Base-by-base conservation (phyloP, 352 stramenopile species). In the Phytophthora foliorum region DNA sequence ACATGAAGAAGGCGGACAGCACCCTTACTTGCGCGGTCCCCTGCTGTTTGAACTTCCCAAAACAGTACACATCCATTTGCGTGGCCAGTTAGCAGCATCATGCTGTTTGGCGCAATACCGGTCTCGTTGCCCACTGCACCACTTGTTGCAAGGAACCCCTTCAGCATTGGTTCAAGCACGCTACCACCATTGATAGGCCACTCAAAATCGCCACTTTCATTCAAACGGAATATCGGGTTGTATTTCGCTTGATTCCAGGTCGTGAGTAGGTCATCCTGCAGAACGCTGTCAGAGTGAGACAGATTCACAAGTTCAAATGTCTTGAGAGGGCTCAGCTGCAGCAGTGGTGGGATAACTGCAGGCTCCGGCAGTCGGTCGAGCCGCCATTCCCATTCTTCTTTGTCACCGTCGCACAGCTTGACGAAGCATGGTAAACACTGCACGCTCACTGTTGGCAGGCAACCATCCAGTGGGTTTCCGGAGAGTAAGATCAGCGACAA, bases 381-480 rank as follows among this genome's bases (percentile, higher is more conserved):
- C 19, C 75, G 69, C 87, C 87, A 94, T 22, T 89, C 79, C 82
- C 84, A 92, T 22, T 90, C 82, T 63, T 94, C 87, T 46, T 84
- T 87, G 34, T 90, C 81, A 6, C 74, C 75, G 16, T 84, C 79
- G 16, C 74, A 74, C 1, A 89, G 53, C 9, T 78, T 80, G 17
- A 91, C 63, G 39, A 88, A 90, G 52, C 80, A 89, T 9, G 83
- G 85, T n/a, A 95, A 62, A 24, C 66, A 69, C 25, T 92, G 82
- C 19, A 95, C 75, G 45, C 78, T 89, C 27, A 95, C 67, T 1
- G 60, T 63, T 1, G 87, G 85, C 29, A 91, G 76, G 39, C 80
- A 82, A 10, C 87, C 87, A 25, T 92, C 87, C 9, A 95, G 41
- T n/a, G 85, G 84, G 39, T 93, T 91, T 11, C 87, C 87, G 0